Base-by-base conservation (phyloP, 2,329 filamentous ascomycete genomes). In the Penicillium polonicum region DNA sequence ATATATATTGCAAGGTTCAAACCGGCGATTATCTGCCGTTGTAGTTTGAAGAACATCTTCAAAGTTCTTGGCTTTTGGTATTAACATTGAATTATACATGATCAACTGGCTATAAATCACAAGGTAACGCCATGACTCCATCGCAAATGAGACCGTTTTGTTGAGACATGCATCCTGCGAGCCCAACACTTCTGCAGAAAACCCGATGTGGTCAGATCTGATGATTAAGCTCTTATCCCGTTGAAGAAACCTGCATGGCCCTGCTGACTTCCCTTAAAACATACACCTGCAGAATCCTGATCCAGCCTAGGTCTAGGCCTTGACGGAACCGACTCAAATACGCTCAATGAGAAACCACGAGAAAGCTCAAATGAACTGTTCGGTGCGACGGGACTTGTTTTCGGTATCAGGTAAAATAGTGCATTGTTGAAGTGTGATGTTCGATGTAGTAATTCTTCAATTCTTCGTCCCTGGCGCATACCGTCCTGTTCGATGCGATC, bases 401-500 rank as follows among this genome's bases (percentile, higher is more conserved):
- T 43, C 27, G 19, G 48, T 15, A 35, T 29, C 4, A 27, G 39
- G 19, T 29, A 43, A 39, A 31, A n/a, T 10, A 52, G 46, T 19
- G 43, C 19, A 2, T 35, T 42, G 19, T 46, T 42, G 38, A 58
- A 38, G 4, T 19, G 12, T 12, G 31, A 45, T 23, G 50, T 10
- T 33, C 33, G 50, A 33, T 29, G 33, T 4, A 58, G 17, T 31
- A 41, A 12, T 21, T 49, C 44, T 17, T 58, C 52, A 4, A 54
- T 19, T 13, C 38, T 49, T n/a, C 33, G 23, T 7, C 33, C 36
- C 21, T 48, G 48, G 8, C n/a, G 43, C 19, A 44, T 38, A 13
- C 38, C 19, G 2, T 44, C 21, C 25, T 54, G n/a, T 33, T 49
- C 55, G 9, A 58, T 58, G n/a, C 50, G 55, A 44, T 53, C 39